Evolutionary conservation across 345 rosid genomes (phyloP), one percentile per base, ranked within the genome.

Genomic region (Eucalyptus cloeziana): DNA sequence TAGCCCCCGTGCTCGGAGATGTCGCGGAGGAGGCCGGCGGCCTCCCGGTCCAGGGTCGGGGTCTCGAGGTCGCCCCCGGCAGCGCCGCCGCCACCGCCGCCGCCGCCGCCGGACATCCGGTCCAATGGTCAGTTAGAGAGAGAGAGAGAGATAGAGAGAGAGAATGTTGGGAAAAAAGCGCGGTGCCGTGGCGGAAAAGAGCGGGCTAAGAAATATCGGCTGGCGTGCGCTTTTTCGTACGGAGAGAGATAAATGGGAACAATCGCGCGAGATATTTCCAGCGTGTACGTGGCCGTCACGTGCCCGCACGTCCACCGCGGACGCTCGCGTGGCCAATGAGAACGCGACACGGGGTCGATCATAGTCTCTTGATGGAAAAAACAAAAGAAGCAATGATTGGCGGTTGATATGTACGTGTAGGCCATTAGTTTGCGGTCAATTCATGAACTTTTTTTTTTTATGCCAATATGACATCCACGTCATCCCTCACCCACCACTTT

Each of bases 1-100:
- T 96, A 97, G 25, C 99, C 99, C 64, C 99, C 98, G 87, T 96
- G 95, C 89, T 93, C 93, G n/a, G 95, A 90, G 85, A 97, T 93
- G 56, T 96, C 87, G 40, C 95, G 96, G 90, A 97, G 91, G 52
- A 96, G 95, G 76, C 89, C 31, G 5, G 93, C 86, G 10, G 95
- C 95, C 87, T 97, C 96, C 85, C 93, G 88, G 92, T 96, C 98
- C 15, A 97, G 92, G 49, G 93, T 90, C 8, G 99, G 98, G 52
- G 99, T 96, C 24, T 93, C 88, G 88, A 97, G 93, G 60, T 45
- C 40, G 90, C 88, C 33, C 12, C 89, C 60, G 89, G 88, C 62
- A 62, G 88, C 62, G 87, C 90, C 25, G 49, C 33, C 54, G 67
- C 86, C 40, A 89, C 90, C 71, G 87, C 90, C 25, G 56, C 49